Evolutionary conservation across 495 filamentous ascomycete genomes (phyloP), one percentile per base, ranked within the genome.

Genomic region (Podospora conica): DNA sequence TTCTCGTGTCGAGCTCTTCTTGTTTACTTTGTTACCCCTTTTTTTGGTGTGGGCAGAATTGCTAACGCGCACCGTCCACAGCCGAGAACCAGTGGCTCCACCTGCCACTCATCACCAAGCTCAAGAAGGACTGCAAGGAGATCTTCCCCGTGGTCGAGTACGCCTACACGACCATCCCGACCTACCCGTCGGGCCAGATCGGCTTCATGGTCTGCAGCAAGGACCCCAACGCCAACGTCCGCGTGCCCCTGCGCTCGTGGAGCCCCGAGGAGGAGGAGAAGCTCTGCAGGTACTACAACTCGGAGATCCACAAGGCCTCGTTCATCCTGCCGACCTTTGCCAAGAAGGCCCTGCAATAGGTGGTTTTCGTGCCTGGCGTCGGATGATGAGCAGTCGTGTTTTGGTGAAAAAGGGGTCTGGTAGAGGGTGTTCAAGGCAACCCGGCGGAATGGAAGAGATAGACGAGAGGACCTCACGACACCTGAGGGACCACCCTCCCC

Each of bases 171-270:
- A 97, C 94, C 73, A 99, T 98, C 81, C 96, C 96, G 64, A 99
- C 96, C 74, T 99, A 99, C 84, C 96, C 96, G 65, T 95, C 91
- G 65, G 96, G 96, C 77, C 94, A 97, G 84, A 99, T 99, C 75
- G 96, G 96, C 77, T 99, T 98, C 88, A 96, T 98, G 92, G 91
- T 99, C 69, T 98, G 95, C 88, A 90, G 84, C 87, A 98, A 98
- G 87, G 95, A 98, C 75, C 83, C 86, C 70, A 85, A 76, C 69
- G 87, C 89, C 75, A 87, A 99, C 80, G 86, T 98, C 65, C 89
- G 82, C 74, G 88, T 87, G 78, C 96, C 96, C 48, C 68, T 97
- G 28, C 89, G 96, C 72, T 79, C 78, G 62, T 95, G 90, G 87
- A 80, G 85, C 61, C 77, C 81, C 65, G 93, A 97, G 80, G 93